Evolutionary conservation across 208 protist genomes (phyloP).

Genomic region (Wallacemonas sp.): DNA sequence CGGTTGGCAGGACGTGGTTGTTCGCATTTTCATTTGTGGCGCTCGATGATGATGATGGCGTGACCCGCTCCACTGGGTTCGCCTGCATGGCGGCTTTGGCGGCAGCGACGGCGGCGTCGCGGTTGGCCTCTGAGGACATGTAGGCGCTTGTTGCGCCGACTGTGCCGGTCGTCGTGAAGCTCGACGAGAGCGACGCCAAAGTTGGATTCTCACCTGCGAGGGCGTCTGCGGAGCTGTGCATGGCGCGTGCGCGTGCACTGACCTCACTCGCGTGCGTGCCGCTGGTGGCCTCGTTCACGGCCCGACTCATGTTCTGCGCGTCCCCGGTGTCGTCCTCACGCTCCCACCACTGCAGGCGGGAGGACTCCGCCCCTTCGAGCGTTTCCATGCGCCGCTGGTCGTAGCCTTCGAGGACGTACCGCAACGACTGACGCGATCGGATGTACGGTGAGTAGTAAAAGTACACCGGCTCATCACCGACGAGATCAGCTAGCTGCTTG

Average conservation of each 20-base stretch:
- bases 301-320: slow-evolving; percentile 13
- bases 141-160: background rate
- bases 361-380: slow-evolving; percentile 8
- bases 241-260: background rate
- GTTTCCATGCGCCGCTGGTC: slow-evolving; percentile 40
- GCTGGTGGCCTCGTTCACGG: slow-evolving; percentile 6
- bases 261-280: background rate
- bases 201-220: background rate
- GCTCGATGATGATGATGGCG: no score
- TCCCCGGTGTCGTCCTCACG: slow-evolving; percentile 22
- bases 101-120: background rate
- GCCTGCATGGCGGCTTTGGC: no score
- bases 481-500: slow-evolving; percentile 56
- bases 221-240: background rate
- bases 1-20: slow-evolving; percentile 2
- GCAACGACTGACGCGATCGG: slow-evolving; percentile 78
- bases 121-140: slow-evolving; percentile 3
- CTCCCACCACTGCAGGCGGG: slow-evolving; percentile 42
- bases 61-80: no score
- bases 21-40: no score
- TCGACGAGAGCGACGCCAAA: background rate
- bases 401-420: slow-evolving; percentile 75
- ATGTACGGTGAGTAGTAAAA: slow-evolving; percentile 93
- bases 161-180: slow-evolving; percentile 8
- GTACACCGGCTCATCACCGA: slow-evolving; percentile 79